Conservation (phyloP, 805 yeast species). For the Pichia membranifaciens region DNA sequence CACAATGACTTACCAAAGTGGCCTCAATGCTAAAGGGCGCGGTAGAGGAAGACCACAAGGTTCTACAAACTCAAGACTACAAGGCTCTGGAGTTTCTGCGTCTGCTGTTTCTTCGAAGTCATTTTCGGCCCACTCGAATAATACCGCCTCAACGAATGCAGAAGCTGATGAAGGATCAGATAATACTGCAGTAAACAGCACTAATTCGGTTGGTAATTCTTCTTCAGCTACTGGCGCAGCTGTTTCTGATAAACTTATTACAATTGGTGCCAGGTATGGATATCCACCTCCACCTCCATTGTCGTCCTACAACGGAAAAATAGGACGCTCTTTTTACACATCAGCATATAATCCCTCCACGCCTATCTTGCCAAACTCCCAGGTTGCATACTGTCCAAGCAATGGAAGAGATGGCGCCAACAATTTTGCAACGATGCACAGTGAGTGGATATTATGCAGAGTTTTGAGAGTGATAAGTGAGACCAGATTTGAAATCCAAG, state of each 20-base stretch:
- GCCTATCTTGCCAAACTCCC: slow-evolving; percentile 46
- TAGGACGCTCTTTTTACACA: slow-evolving; percentile 18
- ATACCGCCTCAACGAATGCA: neutral
- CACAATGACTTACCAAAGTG: neutral
- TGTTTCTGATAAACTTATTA: slow-evolving; percentile 3
- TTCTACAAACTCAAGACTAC: neutral
- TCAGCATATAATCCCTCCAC: slow-evolving; percentile 20
- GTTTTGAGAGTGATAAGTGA: slow-evolving; percentile 54
- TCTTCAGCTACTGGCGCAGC: neutral
- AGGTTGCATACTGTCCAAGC: slow-evolving; percentile 79
- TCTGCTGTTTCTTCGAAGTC: neutral
- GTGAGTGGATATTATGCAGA: slow-evolving; percentile 95
- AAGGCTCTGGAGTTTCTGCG: neutral
- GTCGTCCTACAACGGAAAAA: slow-evolving; percentile 13
- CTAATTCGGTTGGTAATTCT: neutral
- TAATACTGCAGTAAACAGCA: neutral
- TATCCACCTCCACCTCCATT: slow-evolving; percentile 15
- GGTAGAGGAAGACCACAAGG: slow-evolving; percentile 8
- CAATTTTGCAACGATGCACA: slow-evolving; percentile 37
- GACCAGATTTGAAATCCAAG: slow-evolving; percentile 76
- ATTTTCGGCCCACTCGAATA: neutral
- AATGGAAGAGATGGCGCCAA: slow-evolving; percentile 26
- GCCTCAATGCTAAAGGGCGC: neutral
- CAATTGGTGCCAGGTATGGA: slow-evolving; percentile 10
- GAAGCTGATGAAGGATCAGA: neutral